These are phyloP conservation scores for Fusarium dlaminii DNA, from an alignment of 2,329 filamentous ascomycete genomes.

Conservation along the genomic window DNA sequence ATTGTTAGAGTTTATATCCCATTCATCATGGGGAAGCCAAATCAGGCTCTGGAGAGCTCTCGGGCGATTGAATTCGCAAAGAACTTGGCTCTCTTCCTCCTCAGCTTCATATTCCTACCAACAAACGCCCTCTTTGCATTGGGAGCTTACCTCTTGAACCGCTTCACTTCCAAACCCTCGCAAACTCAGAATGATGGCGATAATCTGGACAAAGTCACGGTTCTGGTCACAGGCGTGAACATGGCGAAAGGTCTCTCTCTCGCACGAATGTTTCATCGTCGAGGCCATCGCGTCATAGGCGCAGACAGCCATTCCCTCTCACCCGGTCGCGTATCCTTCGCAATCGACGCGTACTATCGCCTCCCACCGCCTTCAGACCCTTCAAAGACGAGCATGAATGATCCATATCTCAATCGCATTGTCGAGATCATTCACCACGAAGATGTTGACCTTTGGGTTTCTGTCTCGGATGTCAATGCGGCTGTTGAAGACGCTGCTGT, in stretches of 20 bases:
- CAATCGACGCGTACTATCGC: conserved; percentile 64
- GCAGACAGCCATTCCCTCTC: conserved; percentile 69
- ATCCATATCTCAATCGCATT: conserved; percentile 65
- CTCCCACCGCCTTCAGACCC: conserved; percentile 46
- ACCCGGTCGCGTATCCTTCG: conserved; percentile 66
- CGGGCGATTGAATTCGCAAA: conserved; percentile 10
- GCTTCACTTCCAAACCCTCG: not conserved
- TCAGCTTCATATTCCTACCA: conserved; percentile 25
- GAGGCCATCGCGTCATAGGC: conserved; percentile 76
- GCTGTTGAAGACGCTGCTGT: conserved; percentile 74
- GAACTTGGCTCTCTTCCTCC: conserved; percentile 21
- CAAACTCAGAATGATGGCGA: not conserved
- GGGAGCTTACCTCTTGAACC: conserved; percentile 13
- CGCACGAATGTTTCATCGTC: conserved; percentile 70
- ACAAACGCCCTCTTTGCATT: not conserved
- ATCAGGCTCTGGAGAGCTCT: not conserved
- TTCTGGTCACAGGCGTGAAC: conserved; percentile 77
- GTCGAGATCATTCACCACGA: conserved; percentile 68
- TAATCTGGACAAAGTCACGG: conserved; percentile 49
- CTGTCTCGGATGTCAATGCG: conserved; percentile 74
- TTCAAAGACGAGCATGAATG: conserved; percentile 34
- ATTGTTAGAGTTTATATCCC: not conserved
- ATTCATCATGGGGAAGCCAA: not conserved
- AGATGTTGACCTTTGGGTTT: conserved; percentile 75
- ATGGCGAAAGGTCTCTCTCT: conserved; percentile 77